Conservation (phyloP, 192 early-diverging fungal species). For the Backusella macrospora region DNA sequence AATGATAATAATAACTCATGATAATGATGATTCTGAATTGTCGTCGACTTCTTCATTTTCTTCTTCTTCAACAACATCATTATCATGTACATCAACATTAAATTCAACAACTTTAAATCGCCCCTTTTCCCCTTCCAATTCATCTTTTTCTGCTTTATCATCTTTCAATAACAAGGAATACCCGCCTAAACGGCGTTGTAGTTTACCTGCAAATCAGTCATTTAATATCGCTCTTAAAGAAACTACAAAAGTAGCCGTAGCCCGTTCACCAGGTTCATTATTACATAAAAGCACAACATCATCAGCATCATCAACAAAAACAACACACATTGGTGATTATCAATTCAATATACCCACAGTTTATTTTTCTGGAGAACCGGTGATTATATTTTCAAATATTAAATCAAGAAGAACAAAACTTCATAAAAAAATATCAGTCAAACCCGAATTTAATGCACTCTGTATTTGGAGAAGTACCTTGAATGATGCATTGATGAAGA, state of each 20-base stretch:
- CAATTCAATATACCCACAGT: background rate
- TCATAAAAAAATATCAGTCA: background rate
- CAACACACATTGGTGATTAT: background rate
- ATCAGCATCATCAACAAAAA: too few relatives aligned
- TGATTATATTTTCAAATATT: background rate
- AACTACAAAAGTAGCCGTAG: background rate
- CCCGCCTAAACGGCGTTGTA: background rate
- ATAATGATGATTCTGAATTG: background rate
- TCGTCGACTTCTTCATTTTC: background rate
- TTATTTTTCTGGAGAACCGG: background rate
- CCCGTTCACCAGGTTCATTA: background rate
- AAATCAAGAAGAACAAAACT: conserved; percentile 8
- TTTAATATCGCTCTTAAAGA: background rate
- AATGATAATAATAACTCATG: background rate
- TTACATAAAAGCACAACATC: background rate
- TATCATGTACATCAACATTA: background rate
- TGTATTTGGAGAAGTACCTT: conserved; percentile 21
- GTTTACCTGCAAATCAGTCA: background rate
- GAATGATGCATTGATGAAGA: conserved; percentile 8
- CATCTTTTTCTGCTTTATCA: too few relatives aligned
- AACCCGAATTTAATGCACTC: conserved; percentile 23
- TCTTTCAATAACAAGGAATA: too few relatives aligned
- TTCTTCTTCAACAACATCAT: background rate
- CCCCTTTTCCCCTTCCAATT: too few relatives aligned
- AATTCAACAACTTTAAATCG: background rate